Base-by-base conservation (phyloP, 73 alveolate species). In the Paramecium octaurelia region DNA sequence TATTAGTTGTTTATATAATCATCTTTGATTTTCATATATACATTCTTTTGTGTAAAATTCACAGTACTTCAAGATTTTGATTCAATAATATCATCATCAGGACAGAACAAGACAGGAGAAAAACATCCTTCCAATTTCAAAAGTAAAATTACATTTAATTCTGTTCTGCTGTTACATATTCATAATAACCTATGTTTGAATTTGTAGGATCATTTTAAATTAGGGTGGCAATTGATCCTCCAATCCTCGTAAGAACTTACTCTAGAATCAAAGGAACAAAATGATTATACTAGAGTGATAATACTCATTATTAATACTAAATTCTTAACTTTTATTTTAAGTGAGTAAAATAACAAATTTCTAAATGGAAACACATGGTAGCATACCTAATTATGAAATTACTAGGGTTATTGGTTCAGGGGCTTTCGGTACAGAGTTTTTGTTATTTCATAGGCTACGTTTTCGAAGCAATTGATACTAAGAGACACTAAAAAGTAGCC, bases 391-490 rank as follows among this genome's bases (percentile, higher is more conserved):
- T 69, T 68, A 92, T 50, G 98, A 94, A 86, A 92, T 93, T 8
- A 40, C 54, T 29, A 86, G 92, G 43, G 93, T 94, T 36, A 94
- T 96, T 18, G 98, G 98, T 38, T 86, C 97, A 6, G 98, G 98
- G n/a, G 80, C 95, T 8, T 95, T 95, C 73, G 97, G 97, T 95
- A 95, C 5, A 23, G 9, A 11, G 71, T 38, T 86, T 35, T 1
- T 9, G 23, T 60, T 18, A 14, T n/a, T 54, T 54, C 14, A 6
- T 5, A 86, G 99, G 99, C 12, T 97, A 97, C 76, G 99, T 97
- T 24, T 95, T 97, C 50, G 99, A 97, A 76, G 99, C 99, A 4
- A 36, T 44, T 68, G 99, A 97, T 85, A 75, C 95, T 43, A 92
- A 88, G 43, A 94, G 92, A 46, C 64, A 86, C 70, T 58, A 92